Evolutionary conservation across 768 basidiomycete species (phyloP), one percentile per base, ranked within the genome.

Genomic region (Saitozyma podzolica): DNA sequence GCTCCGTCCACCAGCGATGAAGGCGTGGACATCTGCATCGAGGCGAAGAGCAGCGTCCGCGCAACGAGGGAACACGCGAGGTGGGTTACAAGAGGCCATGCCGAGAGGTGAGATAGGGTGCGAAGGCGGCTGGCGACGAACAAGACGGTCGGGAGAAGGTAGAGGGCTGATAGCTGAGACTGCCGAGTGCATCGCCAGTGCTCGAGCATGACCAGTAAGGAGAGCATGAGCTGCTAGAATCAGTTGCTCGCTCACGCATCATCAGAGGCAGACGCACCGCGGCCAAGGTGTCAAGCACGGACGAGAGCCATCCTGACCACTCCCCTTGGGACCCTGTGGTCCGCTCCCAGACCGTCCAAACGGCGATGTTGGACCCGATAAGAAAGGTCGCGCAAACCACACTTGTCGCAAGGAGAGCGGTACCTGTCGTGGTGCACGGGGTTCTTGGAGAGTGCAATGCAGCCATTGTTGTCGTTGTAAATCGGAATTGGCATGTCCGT

Each of bases 141-240:
- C 6, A 67, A 54, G 10, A 52, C 19, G 19, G 52, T 54, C n/a
- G 56, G 42, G 17, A 67, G 58, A 20, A 63, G 62, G 49, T 67
- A 67, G 14, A 67, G 50, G 3, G 62, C 61, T 16, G 66, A 49
- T 9, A 54, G 57, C 47, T 60, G 62, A 11, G 66, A 67, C 7
- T 57, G 59, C 7, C 66, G 53, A 17, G 16, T 43, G 47, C 51
- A 39, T 20, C 45, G 43, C 49, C 50, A 55, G 40, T 63, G 62
- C 50, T 67, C 66, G 9, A 60, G 41, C 4, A 43, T 13, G 39
- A 54, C 51, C 16, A 58, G 41, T 10, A 65, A 4, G 19, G 14
- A 20, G 14, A 53, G 14, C 13, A 67, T 6, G 39, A 48, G n/a
- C 20, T 29, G 39, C 49, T 52, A 19, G 1, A 16, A 29, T 11